Base-by-base conservation (phyloP, 768 basidiomycete genomes). In the Asterophora parasitica region DNA sequence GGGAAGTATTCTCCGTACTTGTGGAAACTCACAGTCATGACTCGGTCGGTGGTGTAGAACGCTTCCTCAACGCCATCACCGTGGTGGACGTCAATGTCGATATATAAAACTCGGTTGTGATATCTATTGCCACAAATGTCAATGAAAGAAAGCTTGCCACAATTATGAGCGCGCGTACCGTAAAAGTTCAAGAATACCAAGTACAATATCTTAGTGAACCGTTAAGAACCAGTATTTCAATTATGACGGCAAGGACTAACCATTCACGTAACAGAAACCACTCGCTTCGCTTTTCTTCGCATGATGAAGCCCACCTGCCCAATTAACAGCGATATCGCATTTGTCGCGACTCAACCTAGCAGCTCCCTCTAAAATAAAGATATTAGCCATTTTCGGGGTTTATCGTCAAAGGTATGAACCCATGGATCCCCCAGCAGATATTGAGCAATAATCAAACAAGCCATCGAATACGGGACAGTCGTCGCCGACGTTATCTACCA, bases 1-100 rank as follows among this genome's bases (percentile, higher is more conserved):
- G 96, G 96, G 67, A 99, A 99, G 67, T 88, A 99, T 66, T 99
- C 96, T 28, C 96, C 96, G 55, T 97, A 99, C 66, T 98, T 97
- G 65, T 99, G 96, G 68, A 98, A 96, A 58, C 90, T 93, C 60
- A 85, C 85, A 0, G 95, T 98, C 96, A 98, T 98, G 48, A 99
- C 96, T 36, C 96, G 79, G 63, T 99, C 95, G 16, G 96, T 98
- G 3, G 93, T 94, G 66, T 98, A 99, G 65, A 99, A 99, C 0
- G 96, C 96, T 67, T 99, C 96, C 63, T 99, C 96, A 17, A 99
- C 96, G 35, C 96, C 96, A 65, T 99, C 96, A 12, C 96, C 96
- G 52, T 99, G 96, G 63, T 99, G 96, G 1, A 96, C 91, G 62
- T 99, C 96, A 49, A 99, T 94, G 62, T 99, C 96, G 56, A 99